Evolutionary conservation across 176 grass and related monocot species (phyloP), one percentile per base, ranked within the genome.

Genomic region (Cenchrus purpureus): DNA sequence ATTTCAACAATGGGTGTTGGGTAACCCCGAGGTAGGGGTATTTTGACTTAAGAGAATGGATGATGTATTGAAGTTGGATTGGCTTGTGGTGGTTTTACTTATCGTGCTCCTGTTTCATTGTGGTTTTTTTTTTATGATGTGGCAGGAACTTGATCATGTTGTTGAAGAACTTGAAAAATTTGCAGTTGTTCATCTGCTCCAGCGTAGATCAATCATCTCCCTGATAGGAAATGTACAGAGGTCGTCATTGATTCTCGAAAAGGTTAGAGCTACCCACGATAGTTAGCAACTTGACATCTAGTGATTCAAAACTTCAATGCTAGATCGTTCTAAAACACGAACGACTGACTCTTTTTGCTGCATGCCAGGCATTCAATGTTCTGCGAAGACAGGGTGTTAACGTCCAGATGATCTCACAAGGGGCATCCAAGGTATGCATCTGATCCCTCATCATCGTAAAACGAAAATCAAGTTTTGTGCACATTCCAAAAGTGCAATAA

Each of bases 361-460:
- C 31, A 59, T 68, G 29, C 10, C 68, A 95, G 96, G 93, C 93
- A 65, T 98, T 98, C 77, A 94, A 84, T 69, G 96, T 98, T 64
- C 84, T 98, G 49, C 86, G 96, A 12, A 88, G 60, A 79, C 92
- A 90, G 81, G 89, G 93, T 71, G 89, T 98, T 45, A 98, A 95
- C 17, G 96, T 98, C 50, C 93, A 98, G 89, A 98, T 98, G 96
- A 98, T 98, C 74, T 98, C 96, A 10, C 96, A 98, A 91, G 96
- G 96, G 54, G 96, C 96, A 6, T 98, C 96, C 22, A 98, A 98
- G 96, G 96, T 98, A 89, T 29, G 46, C 11, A 74, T 4, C 31
- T 32, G 31, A 32, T 2, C 17, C 57, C 0, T 62, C 15, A 61
- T 71, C 2, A 62, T 29, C n/a, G 14, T 7, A 64, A 57, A 68